A percentile compares a stretch with the other conserved stretches of the same genome.
Evolutionary conservation across 1,139 yeast genomes (phyloP).

Genomic region (Geotrichum australiense): DNA sequence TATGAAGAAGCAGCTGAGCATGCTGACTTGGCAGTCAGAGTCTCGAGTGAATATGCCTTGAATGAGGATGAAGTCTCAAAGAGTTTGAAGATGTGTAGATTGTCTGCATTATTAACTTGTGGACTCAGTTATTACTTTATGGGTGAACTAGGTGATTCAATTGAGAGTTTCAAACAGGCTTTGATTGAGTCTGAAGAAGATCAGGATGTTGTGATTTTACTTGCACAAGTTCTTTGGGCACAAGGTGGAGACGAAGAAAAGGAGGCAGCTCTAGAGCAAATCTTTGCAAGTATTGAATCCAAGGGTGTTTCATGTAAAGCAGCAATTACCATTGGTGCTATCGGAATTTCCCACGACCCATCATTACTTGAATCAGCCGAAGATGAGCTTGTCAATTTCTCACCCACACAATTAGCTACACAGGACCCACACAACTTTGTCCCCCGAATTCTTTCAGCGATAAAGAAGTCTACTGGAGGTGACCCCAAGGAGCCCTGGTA

Average conservation of each 20-base stretch:
- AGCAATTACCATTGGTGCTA: constrained; percentile 71
- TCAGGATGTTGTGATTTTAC: constrained; percentile 57
- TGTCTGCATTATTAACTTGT: constrained; percentile 60
- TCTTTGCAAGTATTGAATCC: constrained; percentile 48
- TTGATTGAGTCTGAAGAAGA: constrained; percentile 50
- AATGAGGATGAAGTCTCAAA: constrained; percentile 27
- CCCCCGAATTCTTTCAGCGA: constrained; percentile 50
- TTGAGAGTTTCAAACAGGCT: constrained; percentile 59
- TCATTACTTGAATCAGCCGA: constrained; percentile 56
- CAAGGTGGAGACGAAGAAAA: constrained; percentile 65
- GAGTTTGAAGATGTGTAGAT: constrained; percentile 24
- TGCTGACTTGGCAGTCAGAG: constrained; percentile 51
- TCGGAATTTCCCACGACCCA: constrained; percentile 59
- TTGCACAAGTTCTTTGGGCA: constrained; percentile 75
- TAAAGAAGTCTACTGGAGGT: constrained; percentile 21
- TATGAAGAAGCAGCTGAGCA: constrained; percentile 55
- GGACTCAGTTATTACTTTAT: constrained; percentile 66
- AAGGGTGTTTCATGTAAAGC: constrained; percentile 55
- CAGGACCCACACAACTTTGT: constrained; percentile 37
- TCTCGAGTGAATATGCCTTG: constrained; percentile 40
- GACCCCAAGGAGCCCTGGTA: constrained; percentile 46
- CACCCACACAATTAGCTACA: constrained; percentile 48
- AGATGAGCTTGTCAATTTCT: constrained; percentile 54
- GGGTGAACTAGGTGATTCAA: constrained; percentile 54
- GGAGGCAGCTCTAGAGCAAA: constrained; percentile 60